Percentiles rank a stretch among this genome's conserved stretches.
phyloP scores from a whole-genome alignment of 768 basidiomycete genomes.

The Obba rivulosa region DNA sequence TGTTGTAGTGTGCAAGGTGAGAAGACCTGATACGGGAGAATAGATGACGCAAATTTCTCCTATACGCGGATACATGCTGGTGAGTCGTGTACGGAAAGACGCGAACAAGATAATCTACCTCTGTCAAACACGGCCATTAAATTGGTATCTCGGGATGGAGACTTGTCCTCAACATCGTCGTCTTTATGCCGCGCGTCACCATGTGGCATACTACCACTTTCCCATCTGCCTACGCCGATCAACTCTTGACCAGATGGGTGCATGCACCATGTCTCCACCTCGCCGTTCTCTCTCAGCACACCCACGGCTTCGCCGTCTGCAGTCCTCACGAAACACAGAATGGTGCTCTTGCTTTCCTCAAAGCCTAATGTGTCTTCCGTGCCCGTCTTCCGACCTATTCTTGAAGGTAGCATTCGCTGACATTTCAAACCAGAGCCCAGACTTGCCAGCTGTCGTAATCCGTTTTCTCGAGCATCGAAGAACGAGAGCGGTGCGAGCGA shows the following conservation, averaged over 20 bases:
- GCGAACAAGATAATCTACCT: too few species aligned
- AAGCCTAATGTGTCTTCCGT: neutral
- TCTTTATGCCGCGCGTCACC: slow-evolving; percentile 36
- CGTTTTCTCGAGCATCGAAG: slow-evolving; percentile 51
- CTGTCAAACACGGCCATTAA: too few species aligned
- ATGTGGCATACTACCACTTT: slow-evolving; percentile 39
- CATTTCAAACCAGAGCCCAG: too few species aligned
- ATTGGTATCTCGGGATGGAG: too few species aligned
- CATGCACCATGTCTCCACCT: slow-evolving; percentile 62
- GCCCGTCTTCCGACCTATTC: neutral
- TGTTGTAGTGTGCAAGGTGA: slow-evolving; percentile 53
- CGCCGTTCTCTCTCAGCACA: slow-evolving; percentile 49
- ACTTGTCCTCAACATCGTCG: neutral
- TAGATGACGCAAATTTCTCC: slow-evolving; percentile 57
- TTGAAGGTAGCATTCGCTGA: too few species aligned
- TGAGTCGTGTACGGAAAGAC: too few species aligned
- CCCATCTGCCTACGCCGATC: slow-evolving; percentile 33
- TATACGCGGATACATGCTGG: slow-evolving; percentile 28
- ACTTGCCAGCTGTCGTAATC: slow-evolving; percentile 31
- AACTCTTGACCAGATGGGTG: slow-evolving; percentile 8
- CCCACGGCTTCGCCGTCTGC: slow-evolving; percentile 75
- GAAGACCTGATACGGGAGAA: slow-evolving; percentile 34
- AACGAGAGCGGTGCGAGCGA: slow-evolving; percentile 54
- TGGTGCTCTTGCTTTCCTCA: slow-evolving; percentile 43
- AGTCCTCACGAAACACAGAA: slow-evolving; percentile 66